These are phyloP conservation scores for Trichoderma erinaceum DNA, from an alignment of 495 filamentous ascomycete genomes.

Conservation along the genomic window DNA sequence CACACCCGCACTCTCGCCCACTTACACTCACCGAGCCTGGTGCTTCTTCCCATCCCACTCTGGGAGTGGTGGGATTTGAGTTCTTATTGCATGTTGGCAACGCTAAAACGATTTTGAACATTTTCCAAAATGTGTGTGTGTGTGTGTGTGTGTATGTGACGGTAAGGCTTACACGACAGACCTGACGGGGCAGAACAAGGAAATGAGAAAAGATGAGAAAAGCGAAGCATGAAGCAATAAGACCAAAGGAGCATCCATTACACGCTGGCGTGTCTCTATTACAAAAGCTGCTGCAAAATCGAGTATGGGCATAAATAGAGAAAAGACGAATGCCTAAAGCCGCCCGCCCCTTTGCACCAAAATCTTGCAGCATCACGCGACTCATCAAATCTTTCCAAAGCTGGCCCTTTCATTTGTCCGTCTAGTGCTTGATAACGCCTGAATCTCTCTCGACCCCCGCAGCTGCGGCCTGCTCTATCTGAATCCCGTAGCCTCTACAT, in stretches of 20 bases:
- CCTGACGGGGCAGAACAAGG: too few species aligned
- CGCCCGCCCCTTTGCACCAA: neutral
- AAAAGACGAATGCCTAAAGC: neutral
- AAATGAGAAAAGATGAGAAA: too few species aligned
- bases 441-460: neutral
- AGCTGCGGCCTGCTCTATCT: neutral
- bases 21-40: neutral
- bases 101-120: too few species aligned
- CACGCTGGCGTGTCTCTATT: too few species aligned
- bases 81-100: neutral
- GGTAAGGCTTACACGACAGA: too few species aligned
- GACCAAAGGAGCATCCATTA: too few species aligned
- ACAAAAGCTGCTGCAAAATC: too few species aligned
- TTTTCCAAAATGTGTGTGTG: too few species aligned
- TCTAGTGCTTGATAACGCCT: neutral
- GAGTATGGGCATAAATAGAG: neutral
- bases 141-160: too few species aligned
- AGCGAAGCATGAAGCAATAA: too few species aligned
- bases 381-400: neutral
- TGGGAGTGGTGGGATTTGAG: too few species aligned
- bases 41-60: neutral
- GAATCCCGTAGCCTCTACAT: neutral
- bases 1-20: neutral
- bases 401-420: constrained; percentile 8
- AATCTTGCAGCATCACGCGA: constrained; percentile 12